A percentile compares a stretch with the other conserved stretches of the same genome.
phyloP scores from a whole-genome alignment of 164 flowering plant genomes.

The Akebia trifoliata region DNA sequence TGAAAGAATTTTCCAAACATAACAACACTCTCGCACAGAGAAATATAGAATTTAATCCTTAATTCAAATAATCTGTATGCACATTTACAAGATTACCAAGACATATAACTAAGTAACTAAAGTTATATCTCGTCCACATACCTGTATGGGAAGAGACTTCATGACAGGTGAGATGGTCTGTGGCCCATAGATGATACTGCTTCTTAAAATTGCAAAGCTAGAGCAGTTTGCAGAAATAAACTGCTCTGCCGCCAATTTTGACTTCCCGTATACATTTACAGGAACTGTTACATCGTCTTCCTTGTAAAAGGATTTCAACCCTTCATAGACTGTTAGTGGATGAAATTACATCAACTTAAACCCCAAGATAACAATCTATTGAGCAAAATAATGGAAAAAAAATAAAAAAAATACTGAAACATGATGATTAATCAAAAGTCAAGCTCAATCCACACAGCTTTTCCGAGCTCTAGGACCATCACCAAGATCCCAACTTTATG shows the following conservation, averaged over 20 bases:
- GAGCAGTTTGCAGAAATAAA: conserved; percentile 48
- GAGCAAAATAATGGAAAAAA: not conserved
- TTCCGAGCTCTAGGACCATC: not conserved
- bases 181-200: conserved; percentile 91
- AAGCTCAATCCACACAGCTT: not conserved
- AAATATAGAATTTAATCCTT: too few species aligned
- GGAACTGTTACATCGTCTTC: conserved; percentile 85
- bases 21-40: too few species aligned
- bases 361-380: not conserved
- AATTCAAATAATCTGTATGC: too few species aligned
- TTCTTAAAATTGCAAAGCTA: conserved; percentile 84
- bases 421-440: not conserved
- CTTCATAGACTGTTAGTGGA: conserved; percentile 75
- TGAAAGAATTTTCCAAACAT: too few species aligned
- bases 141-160: conserved; percentile 93
- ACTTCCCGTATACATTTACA: conserved; percentile 85
- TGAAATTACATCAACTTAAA: conserved; percentile 14
- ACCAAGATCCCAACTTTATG: not conserved
- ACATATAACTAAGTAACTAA: too few species aligned
- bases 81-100: too few species aligned
- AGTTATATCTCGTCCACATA: too few species aligned
- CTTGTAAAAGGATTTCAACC: conserved; percentile 79
- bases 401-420: not conserved
- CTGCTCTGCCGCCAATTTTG: conserved; percentile 86
- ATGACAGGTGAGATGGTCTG: conserved; percentile 76